A percentile compares a stretch with the other conserved stretches of the same genome.
These are phyloP conservation scores for Pittosporum tobira DNA, from an alignment of 129 eudicot genomes.

Conservation along the genomic window DNA sequence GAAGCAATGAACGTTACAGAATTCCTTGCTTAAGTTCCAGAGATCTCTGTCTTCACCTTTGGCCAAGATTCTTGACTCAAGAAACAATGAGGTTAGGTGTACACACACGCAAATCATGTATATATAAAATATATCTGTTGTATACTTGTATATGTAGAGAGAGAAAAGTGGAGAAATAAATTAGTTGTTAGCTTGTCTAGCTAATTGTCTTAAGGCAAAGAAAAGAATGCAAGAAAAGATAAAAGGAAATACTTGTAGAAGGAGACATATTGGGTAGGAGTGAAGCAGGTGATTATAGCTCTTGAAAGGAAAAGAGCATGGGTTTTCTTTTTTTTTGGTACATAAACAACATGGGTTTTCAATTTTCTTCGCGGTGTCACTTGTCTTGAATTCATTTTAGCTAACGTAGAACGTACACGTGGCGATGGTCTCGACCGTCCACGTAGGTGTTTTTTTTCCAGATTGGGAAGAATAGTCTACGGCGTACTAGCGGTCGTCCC, in stretches of 20 bases:
- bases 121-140: background rate
- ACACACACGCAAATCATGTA: conserved; percentile 5
- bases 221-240: no score
- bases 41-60: conserved; percentile 57
- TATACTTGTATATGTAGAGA: background rate
- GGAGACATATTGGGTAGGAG: conserved; percentile 9
- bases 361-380: background rate
- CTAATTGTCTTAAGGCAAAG: no score
- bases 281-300: background rate
- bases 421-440: background rate
- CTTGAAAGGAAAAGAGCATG: no score
- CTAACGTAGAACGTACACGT: background rate
- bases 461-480: background rate
- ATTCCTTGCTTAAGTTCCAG: conserved; percentile 67
- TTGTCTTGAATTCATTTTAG: background rate
- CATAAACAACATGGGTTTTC: background rate
- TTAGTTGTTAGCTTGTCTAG: no score
- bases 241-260: no score
- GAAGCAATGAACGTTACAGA: conserved; percentile 10
- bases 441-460: background rate
- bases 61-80: no score
- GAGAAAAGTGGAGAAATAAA: background rate
- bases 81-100: conserved; percentile 19
- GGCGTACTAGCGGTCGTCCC: background rate
- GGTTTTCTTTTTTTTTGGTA: no score